Conservation (phyloP, 805 yeast genomes). For the Schizosaccharomyces pombe region DNA sequence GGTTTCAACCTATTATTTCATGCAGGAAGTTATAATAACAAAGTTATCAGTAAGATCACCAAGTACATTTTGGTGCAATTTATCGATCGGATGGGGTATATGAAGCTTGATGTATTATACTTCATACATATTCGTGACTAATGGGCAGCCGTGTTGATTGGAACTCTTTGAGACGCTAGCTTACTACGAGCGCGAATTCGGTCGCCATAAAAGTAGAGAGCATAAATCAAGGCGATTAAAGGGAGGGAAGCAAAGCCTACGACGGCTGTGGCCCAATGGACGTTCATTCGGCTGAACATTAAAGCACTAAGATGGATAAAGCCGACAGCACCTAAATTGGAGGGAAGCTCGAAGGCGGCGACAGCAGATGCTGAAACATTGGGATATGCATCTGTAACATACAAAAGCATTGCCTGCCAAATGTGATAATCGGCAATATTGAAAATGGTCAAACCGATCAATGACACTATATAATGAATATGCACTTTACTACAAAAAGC, state of each 20-base stretch:
- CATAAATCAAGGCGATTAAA: background rate
- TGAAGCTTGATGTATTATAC: no score
- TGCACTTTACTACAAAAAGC: background rate
- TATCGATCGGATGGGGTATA: no score
- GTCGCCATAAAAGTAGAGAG: background rate
- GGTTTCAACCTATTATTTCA: no score
- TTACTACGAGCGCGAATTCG: constrained; percentile 2
- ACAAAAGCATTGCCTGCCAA: constrained; percentile 23
- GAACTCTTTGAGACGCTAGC: background rate
- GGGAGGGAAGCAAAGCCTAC: background rate
- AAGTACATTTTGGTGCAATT: no score
- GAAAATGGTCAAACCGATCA: background rate
- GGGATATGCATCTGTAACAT: constrained; percentile 42
- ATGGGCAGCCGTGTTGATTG: no score
- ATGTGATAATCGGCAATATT: background rate
- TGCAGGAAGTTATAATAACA: no score
- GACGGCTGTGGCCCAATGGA: constrained; percentile 1
- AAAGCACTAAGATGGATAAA: background rate
- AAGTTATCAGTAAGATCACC: no score
- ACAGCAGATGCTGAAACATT: constrained; percentile 56
- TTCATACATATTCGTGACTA: no score
- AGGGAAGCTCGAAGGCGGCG: constrained; percentile 22
- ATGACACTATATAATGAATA: background rate
- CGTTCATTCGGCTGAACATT: background rate
- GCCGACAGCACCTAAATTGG: background rate